These are phyloP conservation scores for Sordariomycetes sp. DNA, from an alignment of 2,329 filamentous ascomycete genomes.

Conservation along the genomic window DNA sequence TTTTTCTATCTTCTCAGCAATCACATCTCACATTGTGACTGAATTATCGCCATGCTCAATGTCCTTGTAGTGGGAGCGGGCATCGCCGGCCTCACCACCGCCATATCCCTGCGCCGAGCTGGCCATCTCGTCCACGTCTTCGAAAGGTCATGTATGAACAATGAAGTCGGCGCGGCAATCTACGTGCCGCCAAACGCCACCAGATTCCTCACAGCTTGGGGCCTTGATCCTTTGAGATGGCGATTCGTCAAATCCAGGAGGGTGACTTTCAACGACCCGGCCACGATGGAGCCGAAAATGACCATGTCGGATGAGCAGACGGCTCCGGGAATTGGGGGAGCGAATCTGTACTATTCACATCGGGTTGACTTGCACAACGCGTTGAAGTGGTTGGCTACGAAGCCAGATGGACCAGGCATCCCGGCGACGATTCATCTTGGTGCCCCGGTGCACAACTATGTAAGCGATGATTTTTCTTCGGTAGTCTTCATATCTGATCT, in stretches of 20 bases:
- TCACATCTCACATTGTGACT: too few relatives aligned
- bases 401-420: constrained; percentile 11
- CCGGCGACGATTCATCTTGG: constrained; percentile 15
- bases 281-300: constrained; percentile 13
- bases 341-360: constrained; percentile 24
- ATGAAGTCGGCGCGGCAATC: constrained; percentile 28
- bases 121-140: constrained; percentile 24
- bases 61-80: constrained; percentile 25
- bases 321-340: constrained; percentile 14
- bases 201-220: constrained; percentile 24
- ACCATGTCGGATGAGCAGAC: constrained; percentile 6
- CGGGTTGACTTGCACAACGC: constrained; percentile 29
- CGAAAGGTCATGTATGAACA: constrained; percentile 24
- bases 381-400: constrained; percentile 22
- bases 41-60: constrained; percentile 8
- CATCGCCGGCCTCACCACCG: constrained; percentile 24
- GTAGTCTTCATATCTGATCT: too few relatives aligned
- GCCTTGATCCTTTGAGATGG: constrained; percentile 18
- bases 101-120: constrained; percentile 20
- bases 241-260: constrained; percentile 15
- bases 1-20: neutral
- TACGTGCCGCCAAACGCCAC: constrained; percentile 26
- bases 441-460: constrained; percentile 15
- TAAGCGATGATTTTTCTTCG: too few relatives aligned
- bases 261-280: constrained; percentile 12